Percentiles rank a stretch among this genome's conserved stretches.
Evolutionary conservation across 176 grass and related monocot species (phyloP).

Genomic region (Bonia amplexicaulis): DNA sequence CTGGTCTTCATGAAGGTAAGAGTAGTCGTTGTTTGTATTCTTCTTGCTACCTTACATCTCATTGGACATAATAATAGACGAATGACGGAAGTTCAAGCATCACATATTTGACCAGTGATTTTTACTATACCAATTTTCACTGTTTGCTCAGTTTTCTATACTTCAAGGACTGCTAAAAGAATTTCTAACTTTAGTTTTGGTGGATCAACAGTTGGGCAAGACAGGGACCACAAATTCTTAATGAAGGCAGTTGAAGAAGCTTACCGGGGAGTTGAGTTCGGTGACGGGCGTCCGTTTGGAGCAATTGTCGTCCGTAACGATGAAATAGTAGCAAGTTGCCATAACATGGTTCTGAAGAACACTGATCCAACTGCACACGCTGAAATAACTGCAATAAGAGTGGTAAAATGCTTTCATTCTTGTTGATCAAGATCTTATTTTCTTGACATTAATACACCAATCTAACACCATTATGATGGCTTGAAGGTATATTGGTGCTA

Average conservation of each 20-base stretch:
- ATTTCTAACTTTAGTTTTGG: not conserved
- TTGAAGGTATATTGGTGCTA: not conserved
- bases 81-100: not conserved
- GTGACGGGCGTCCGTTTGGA: conserved; percentile 80
- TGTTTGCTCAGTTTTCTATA: not conserved
- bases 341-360: conserved; percentile 88
- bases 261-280: conserved; percentile 70
- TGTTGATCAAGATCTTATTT: too few relatives aligned
- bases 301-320: conserved; percentile 73
- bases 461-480: not conserved
- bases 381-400: conserved; percentile 82
- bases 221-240: conserved; percentile 82
- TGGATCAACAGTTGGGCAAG: conserved; percentile 45
- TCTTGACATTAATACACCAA: too few relatives aligned
- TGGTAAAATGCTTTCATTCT: conserved; percentile 39
- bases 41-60: not conserved
- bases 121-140: not conserved
- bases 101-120: not conserved
- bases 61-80: not conserved
- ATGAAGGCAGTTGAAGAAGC: conserved; percentile 84
- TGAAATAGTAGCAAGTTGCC: conserved; percentile 76
- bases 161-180: not conserved
- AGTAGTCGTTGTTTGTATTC: too few relatives aligned
- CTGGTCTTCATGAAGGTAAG: conserved; percentile 70
- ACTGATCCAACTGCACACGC: conserved; percentile 87